Base-by-base conservation (phyloP, 2,329 filamentous ascomycete species). In the Microthyrium microscopicum region DNA sequence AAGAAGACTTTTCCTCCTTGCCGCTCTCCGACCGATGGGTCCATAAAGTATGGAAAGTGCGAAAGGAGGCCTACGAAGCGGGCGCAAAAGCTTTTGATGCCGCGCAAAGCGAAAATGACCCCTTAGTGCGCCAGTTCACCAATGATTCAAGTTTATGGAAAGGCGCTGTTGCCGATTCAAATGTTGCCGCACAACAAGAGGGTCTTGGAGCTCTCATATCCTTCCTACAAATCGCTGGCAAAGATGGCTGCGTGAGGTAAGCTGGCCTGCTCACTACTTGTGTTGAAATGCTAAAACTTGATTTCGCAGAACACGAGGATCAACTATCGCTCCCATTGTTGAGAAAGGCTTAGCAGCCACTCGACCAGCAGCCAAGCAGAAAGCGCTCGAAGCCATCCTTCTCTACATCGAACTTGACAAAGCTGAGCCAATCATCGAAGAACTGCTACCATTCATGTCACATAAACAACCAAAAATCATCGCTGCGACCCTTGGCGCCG, bases 21-120 rank as follows among this genome's bases (percentile, higher is more conserved):
- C 78, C 83, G 27, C 57, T 92, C 36, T 64, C 73, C 28, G 83
- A 92, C 42, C 73, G 82, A 51, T 91, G 85, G 58, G 64, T 70
- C 35, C 83, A 92, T 64, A 92, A 92, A 78, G 72, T 80, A 49
- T 98, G 89, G 89, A 98, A 98, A 68, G 85, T 92, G 26, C 73
- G 89, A 49, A 98, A 98, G 60, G 74, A 73, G 50, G 89, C 76
- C 34, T 98, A 95, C 53, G 89, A 98, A 65, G 83, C 89, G 44
- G 85, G 83, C 15, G 72, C 78, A 26, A 85, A 89, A 55, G 71
- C 77, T 44, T 95, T 98, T 54, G 77, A 84, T 51, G 64, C 71
- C 38, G 83, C 85, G 5, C 76, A 82, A 40, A 77, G 85, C 57
- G 87, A 95, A 52, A 70, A 74, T 45, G 80, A 91, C 51, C 75